phyloP scores from a whole-genome alignment of 2,329 filamentous ascomycete genomes.

The Fusarium brevicatenulatum region DNA sequence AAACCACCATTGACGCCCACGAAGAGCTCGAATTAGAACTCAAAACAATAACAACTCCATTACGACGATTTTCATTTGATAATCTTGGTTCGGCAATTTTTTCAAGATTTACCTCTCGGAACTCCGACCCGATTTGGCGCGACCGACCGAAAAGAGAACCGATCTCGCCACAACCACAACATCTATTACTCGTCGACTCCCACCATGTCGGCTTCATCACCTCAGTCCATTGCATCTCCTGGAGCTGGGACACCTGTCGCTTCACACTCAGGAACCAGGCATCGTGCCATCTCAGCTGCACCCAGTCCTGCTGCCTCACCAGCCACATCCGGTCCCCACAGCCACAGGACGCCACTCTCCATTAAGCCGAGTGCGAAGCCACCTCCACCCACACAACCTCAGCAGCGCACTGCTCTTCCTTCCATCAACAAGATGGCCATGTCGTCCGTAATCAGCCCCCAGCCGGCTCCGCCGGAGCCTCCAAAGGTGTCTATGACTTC shows the following conservation, averaged over 20 bases:
- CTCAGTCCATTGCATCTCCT: conserved; percentile 33
- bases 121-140: conserved; percentile 39
- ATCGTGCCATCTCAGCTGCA: conserved; percentile 41
- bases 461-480: conserved; percentile 50
- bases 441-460: conserved; percentile 58
- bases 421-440: conserved; percentile 59
- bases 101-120: conserved; percentile 37
- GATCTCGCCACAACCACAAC: conserved; percentile 27
- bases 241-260: conserved; percentile 27
- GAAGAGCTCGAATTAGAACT: background rate
- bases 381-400: conserved; percentile 46
- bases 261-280: conserved; percentile 29
- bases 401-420: conserved; percentile 49
- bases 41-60: background rate
- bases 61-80: conserved; percentile 8
- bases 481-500: conserved; percentile 73
- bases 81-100: conserved; percentile 9
- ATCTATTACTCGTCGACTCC: conserved; percentile 17
- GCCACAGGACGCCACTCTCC: conserved; percentile 46
- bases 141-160: conserved; percentile 39
- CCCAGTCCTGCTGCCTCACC: conserved; percentile 35
- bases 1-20: conserved; percentile 8
- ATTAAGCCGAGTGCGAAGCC: conserved; percentile 43
- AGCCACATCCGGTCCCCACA: conserved; percentile 37
- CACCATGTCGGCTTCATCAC: conserved; percentile 42